Evolutionary conservation across 108 stramenopile genomes (phyloP).

Genomic region (Cylindrotheca closterium): DNA sequence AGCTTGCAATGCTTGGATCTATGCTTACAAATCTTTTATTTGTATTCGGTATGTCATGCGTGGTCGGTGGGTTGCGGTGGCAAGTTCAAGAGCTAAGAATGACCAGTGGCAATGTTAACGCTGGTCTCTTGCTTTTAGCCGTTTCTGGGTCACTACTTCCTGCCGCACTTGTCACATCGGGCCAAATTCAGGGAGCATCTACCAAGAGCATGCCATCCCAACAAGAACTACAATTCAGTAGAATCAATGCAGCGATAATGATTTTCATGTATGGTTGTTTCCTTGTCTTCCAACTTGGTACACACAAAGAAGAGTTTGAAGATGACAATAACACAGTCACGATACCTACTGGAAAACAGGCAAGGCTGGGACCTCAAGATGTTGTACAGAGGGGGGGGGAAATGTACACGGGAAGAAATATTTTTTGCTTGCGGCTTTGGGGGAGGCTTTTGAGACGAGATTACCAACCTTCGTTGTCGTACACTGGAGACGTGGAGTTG

Average conservation of each 20-base stretch:
- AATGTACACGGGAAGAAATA: conserved; percentile 24
- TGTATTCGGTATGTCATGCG: conserved; percentile 85
- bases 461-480: background rate
- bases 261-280: conserved; percentile 75
- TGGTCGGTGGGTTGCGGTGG: conserved; percentile 84
- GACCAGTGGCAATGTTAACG: conserved; percentile 68
- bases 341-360: conserved; percentile 11
- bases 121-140: conserved; percentile 75
- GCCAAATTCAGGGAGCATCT: conserved; percentile 38
- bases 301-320: conserved; percentile 88
- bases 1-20: conserved; percentile 87
- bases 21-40: conserved; percentile 88
- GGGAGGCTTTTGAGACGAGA: background rate
- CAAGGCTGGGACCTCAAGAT: conserved; percentile 14
- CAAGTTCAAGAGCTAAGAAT: conserved; percentile 85
- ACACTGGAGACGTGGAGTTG: conserved; percentile 29
- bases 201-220: conserved; percentile 33
- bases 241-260: conserved; percentile 84
- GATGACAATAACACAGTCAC: conserved; percentile 43
- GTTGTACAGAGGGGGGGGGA: conserved; percentile 14
- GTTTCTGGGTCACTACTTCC: conserved; percentile 76
- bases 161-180: conserved; percentile 66
- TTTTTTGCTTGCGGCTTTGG: conserved; percentile 8
- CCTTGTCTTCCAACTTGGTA: conserved; percentile 79
- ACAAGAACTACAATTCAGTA: conserved; percentile 65